Conservation (phyloP, 306 rosid species). For the Cercis canadensis region DNA sequence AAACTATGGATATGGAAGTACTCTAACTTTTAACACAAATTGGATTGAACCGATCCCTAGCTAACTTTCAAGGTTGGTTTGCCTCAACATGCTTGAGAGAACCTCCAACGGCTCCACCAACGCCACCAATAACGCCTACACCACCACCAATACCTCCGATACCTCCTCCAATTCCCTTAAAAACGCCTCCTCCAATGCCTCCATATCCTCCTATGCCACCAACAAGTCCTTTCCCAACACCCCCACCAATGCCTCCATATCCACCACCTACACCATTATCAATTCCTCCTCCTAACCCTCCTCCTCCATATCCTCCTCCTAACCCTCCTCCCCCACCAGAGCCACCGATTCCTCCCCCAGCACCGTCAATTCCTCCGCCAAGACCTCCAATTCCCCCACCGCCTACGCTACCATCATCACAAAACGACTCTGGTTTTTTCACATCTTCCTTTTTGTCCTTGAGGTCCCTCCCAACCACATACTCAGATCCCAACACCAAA, state of each 20-base stretch:
- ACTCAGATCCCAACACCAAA: constrained; percentile 35
- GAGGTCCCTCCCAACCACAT: constrained; percentile 50
- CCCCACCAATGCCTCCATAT: constrained; percentile 21
- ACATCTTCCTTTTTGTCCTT: constrained; percentile 43
- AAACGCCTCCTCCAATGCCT: constrained; percentile 6
- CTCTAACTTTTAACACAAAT: neutral
- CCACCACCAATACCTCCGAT: constrained; percentile 39
- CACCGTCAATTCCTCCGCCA: constrained; percentile 26
- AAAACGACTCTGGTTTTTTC: constrained; percentile 52
- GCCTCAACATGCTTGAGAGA: constrained; percentile 31
- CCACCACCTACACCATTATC: constrained; percentile 30
- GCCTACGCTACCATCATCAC: constrained; percentile 35
- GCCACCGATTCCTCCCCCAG: constrained; percentile 8
- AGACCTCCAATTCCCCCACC: constrained; percentile 1
- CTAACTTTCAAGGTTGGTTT: constrained; percentile 37
- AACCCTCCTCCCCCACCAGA: neutral
- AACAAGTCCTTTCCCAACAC: constrained; percentile 18
- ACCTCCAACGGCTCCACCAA: constrained; percentile 32
- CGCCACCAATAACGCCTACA: constrained; percentile 35
- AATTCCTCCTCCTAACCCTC: constrained; percentile 27
- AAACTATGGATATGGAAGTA: neutral
- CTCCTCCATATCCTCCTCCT: constrained; percentile 36
- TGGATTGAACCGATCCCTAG: neutral
- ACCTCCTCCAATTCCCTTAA: constrained; percentile 43
- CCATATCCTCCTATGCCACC: constrained; percentile 40